These are phyloP conservation scores for Sphagnurus paluster DNA, from an alignment of 1,284 basidiomycete species.

Conservation along the genomic window DNA sequence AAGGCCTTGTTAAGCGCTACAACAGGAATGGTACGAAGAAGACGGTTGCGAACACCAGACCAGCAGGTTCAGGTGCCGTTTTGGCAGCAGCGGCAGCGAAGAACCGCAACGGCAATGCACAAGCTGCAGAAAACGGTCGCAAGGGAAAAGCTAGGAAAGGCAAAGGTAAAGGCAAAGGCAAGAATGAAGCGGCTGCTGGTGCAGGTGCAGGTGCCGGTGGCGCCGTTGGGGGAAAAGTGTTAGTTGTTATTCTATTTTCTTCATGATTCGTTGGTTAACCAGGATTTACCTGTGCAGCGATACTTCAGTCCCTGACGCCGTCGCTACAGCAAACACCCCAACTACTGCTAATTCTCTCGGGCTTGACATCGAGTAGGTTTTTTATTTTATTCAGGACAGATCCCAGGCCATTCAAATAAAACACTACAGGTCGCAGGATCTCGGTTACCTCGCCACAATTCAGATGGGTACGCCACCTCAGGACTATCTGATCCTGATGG, in stretches of 20 bases:
- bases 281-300: slow-evolving; percentile 25
- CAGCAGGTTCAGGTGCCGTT: slow-evolving; percentile 12
- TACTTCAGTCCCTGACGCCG: slow-evolving; percentile 32
- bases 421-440: slow-evolving; percentile 40
- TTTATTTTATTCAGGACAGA: neutral
- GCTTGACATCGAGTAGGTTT: slow-evolving; percentile 66
- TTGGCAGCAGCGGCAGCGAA: slow-evolving; percentile 10
- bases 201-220: slow-evolving; percentile 7
- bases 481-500: slow-evolving; percentile 77
- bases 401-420: no score
- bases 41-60: slow-evolving; percentile 5
- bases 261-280: neutral
- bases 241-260: neutral
- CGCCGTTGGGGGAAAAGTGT: neutral
- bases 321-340: slow-evolving; percentile 55
- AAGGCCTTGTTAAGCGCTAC: slow-evolving; percentile 32
- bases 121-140: slow-evolving; percentile 4
- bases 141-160: slow-evolving; percentile 1
- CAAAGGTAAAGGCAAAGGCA: slow-evolving; percentile 1
- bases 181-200: slow-evolving; percentile 16
- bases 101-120: slow-evolving; percentile 1
- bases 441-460: slow-evolving; percentile 68
- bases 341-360: slow-evolving; percentile 63
- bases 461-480: slow-evolving; percentile 78
- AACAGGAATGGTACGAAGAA: slow-evolving; percentile 31